These are phyloP conservation scores for Porcisia deanei DNA, from an alignment of 208 protist genomes.

Conservation along the genomic window DNA sequence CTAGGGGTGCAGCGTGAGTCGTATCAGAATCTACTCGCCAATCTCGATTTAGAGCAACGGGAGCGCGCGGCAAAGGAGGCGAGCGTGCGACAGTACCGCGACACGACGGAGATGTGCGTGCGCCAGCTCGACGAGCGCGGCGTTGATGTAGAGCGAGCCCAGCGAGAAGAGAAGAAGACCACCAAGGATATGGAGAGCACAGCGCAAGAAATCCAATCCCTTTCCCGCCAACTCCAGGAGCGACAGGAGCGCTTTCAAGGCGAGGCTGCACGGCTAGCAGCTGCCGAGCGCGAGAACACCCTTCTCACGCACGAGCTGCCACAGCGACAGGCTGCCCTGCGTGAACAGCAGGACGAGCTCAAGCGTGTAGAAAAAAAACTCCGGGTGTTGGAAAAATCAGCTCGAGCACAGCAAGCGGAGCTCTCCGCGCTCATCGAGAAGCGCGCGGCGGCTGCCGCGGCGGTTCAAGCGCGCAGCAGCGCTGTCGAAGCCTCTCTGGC, in stretches of 20 bases:
- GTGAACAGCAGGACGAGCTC: constrained; percentile 79
- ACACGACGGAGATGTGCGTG: constrained; percentile 57
- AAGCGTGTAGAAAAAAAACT: constrained; percentile 34
- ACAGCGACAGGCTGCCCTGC: constrained; percentile 73
- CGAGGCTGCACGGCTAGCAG: constrained; percentile 77
- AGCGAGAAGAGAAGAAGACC: constrained; percentile 45
- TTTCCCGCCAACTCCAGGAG: constrained; percentile 66
- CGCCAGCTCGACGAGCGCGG: constrained; percentile 53
- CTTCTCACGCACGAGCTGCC: constrained; percentile 83
- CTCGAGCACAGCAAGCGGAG: constrained; percentile 65
- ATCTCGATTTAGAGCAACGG: constrained; percentile 66
- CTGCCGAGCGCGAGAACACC: constrained; percentile 84
- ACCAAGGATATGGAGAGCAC: constrained; percentile 32
- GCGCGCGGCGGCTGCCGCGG: constrained; percentile 48
- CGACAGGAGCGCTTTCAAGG: constrained; percentile 69
- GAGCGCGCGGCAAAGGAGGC: constrained; percentile 88
- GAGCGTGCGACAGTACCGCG: constrained; percentile 89
- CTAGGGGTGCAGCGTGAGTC: constrained; percentile 43
- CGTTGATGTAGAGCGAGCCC: constrained; percentile 37
- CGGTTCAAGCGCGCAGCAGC: constrained; percentile 48
- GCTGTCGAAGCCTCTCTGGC: constrained; percentile 58
- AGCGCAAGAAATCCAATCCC: constrained; percentile 42
- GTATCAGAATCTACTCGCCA: constrained; percentile 63
- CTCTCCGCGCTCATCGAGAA: constrained; percentile 48
- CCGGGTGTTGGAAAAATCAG: constrained; percentile 38